A percentile compares a stretch with the other conserved stretches of the same genome.
Evolutionary conservation across 2,329 filamentous ascomycete species (phyloP).

Genomic region (Apiospora rasikravindrae): DNA sequence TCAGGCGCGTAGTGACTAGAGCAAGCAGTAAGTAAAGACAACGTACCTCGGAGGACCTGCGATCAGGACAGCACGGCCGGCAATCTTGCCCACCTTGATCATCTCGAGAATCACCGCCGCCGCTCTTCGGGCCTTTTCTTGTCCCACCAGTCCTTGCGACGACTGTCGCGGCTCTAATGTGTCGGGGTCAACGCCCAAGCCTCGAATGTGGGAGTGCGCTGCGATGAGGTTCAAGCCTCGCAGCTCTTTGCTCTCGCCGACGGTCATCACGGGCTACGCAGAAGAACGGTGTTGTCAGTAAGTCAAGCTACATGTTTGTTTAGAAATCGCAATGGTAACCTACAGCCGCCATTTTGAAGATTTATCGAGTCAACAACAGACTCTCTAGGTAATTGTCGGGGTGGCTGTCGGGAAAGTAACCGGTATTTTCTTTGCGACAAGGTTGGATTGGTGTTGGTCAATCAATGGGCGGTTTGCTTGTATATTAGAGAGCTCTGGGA

Average conservation of each 20-base stretch:
- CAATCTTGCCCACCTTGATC: slow-evolving; percentile 99
- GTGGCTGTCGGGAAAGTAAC: neutral
- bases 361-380: neutral
- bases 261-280: slow-evolving; percentile 68
- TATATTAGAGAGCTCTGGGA: slow-evolving; percentile 54
- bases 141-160: slow-evolving; percentile 93
- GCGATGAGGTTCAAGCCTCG: slow-evolving; percentile 96
- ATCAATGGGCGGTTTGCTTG: neutral
- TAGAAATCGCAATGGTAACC: slow-evolving; percentile 34
- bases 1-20: neutral
- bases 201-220: slow-evolving; percentile 96
- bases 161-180: slow-evolving; percentile 84
- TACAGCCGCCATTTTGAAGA: slow-evolving; percentile 57
- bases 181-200: slow-evolving; percentile 89
- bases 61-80: slow-evolving; percentile 90
- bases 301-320: neutral
- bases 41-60: slow-evolving; percentile 84
- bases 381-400: neutral
- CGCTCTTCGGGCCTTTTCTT: slow-evolving; percentile 95
- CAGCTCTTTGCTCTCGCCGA: slow-evolving; percentile 95
- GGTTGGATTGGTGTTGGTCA: neutral
- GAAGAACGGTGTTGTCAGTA: neutral
- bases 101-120: slow-evolving; percentile 97
- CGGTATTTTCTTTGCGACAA: neutral
- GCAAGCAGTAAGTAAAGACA: neutral